Conservation (phyloP, 352 stramenopile species). For the Phytophthora hybrid region DNA sequence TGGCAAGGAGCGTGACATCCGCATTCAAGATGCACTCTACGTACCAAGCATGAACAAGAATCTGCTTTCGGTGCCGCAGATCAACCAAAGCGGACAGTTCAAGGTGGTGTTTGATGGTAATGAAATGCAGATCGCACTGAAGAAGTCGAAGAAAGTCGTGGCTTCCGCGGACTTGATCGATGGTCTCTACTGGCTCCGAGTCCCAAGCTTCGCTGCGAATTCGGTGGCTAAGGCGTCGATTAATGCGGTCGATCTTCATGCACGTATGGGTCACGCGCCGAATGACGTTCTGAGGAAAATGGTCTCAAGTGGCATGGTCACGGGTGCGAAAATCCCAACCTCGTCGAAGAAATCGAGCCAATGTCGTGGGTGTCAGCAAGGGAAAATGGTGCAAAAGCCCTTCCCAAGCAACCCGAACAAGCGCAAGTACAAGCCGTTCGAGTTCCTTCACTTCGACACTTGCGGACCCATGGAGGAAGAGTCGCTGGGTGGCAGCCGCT, state of each 20-base stretch:
- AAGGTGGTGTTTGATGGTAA: slow-evolving; percentile 19
- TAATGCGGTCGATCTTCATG: no score
- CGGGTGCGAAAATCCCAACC: no score
- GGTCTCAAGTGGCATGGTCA: no score
- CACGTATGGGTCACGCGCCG: no score
- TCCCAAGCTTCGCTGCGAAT: slow-evolving; percentile 1
- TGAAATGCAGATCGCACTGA: slow-evolving; percentile 20
- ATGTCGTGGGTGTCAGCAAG: slow-evolving; percentile 32
- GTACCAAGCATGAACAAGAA: slow-evolving; percentile 26
- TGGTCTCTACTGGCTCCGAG: slow-evolving; percentile 29
- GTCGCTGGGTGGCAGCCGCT: slow-evolving; percentile 20
- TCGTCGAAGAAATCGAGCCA: not conserved
- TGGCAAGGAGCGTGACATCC: slow-evolving; percentile 15
- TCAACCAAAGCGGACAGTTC: slow-evolving; percentile 29
- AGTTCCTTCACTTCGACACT: slow-evolving; percentile 30
- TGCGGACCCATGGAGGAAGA: slow-evolving; percentile 27
- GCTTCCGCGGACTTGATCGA: slow-evolving; percentile 21
- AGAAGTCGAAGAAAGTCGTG: slow-evolving; percentile 28
- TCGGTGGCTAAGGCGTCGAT: not conserved
- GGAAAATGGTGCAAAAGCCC: slow-evolving; percentile 34
- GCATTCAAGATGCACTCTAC: slow-evolving; percentile 22
- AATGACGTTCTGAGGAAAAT: no score
- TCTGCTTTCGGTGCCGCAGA: slow-evolving; percentile 23
- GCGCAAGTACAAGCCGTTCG: slow-evolving; percentile 12
- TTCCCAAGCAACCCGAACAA: slow-evolving; percentile 23